Percentiles rank a stretch among this genome's conserved stretches.
Evolutionary conservation across 306 rosid species (phyloP).

Genomic region (Corylus americana): DNA sequence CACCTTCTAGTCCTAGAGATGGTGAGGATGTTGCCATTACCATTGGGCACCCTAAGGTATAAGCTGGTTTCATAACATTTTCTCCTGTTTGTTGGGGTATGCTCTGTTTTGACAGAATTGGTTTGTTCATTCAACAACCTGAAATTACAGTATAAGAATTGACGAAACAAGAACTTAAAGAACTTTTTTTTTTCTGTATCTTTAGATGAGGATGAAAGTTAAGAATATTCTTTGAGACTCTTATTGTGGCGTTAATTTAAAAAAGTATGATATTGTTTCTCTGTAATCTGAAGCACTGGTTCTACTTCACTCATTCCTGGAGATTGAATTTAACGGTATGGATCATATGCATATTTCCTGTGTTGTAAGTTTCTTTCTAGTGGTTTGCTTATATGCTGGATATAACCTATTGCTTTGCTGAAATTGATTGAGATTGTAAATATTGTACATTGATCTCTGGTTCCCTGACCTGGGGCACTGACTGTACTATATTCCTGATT

Average conservation of each 20-base stretch:
- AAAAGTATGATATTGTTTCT: slow-evolving; percentile 16
- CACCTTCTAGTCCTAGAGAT: slow-evolving; percentile 92
- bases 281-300: slow-evolving; percentile 11
- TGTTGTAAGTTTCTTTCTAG: neutral
- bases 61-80: slow-evolving; percentile 14
- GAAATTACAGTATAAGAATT: slow-evolving; percentile 15
- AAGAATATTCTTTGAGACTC: neutral
- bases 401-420: neutral
- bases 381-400: neutral
- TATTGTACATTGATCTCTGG: slow-evolving; percentile 9
- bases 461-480: slow-evolving; percentile 9
- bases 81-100: slow-evolving; percentile 19
- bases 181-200: slow-evolving; percentile 11
- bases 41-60: slow-evolving; percentile 82
- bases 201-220: neutral
- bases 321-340: neutral
- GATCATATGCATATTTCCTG: neutral
- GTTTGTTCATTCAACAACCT: slow-evolving; percentile 13
- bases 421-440: neutral
- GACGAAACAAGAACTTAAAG: neutral
- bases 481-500: slow-evolving; percentile 12
- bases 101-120: slow-evolving; percentile 15
- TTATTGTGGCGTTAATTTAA: neutral
- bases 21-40: slow-evolving; percentile 84
- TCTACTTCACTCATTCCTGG: neutral